phyloP scores from a whole-genome alignment of 1,139 yeast species.

The Maudiozyma humilis region DNA sequence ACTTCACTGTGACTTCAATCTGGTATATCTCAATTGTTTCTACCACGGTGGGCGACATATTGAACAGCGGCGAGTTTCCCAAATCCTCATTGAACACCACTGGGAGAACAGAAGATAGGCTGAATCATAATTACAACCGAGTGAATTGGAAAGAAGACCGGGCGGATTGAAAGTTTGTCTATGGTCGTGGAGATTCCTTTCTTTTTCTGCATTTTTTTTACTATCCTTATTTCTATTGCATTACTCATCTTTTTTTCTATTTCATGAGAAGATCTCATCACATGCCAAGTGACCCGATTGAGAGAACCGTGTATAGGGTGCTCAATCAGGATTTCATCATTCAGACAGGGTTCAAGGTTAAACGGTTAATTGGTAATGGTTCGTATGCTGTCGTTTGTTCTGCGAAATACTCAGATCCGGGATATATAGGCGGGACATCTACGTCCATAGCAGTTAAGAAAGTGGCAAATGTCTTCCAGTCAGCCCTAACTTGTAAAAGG shows the following conservation, averaged over 20 bases:
- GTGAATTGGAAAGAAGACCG: neutral
- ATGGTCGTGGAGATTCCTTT: too few species aligned
- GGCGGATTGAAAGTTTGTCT: neutral
- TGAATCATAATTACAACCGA: neutral
- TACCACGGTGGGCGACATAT: too few species aligned
- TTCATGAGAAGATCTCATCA: neutral
- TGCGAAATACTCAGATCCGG: slow-evolving; percentile 68
- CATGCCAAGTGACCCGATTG: neutral
- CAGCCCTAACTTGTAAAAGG: slow-evolving; percentile 79
- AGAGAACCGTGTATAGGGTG: slow-evolving; percentile 33
- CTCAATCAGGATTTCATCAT: slow-evolving; percentile 86
- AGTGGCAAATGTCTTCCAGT: slow-evolving; percentile 84
- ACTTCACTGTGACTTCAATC: too few species aligned
- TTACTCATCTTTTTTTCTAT: neutral
- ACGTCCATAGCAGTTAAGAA: slow-evolving; percentile 89
- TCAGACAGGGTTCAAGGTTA: slow-evolving; percentile 74
- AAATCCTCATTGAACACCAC: too few species aligned
- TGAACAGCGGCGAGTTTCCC: too few species aligned
- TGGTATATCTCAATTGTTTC: too few species aligned
- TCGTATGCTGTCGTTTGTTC: slow-evolving; percentile 96
- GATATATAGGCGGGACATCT: slow-evolving; percentile 49
- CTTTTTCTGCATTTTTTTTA: neutral
- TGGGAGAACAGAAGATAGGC: too few species aligned
- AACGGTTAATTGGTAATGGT: slow-evolving; percentile 91
- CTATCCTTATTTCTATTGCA: neutral